These are phyloP conservation scores for Linum trigynum DNA, from an alignment of 345 rosid genomes.

Conservation along the genomic window DNA sequence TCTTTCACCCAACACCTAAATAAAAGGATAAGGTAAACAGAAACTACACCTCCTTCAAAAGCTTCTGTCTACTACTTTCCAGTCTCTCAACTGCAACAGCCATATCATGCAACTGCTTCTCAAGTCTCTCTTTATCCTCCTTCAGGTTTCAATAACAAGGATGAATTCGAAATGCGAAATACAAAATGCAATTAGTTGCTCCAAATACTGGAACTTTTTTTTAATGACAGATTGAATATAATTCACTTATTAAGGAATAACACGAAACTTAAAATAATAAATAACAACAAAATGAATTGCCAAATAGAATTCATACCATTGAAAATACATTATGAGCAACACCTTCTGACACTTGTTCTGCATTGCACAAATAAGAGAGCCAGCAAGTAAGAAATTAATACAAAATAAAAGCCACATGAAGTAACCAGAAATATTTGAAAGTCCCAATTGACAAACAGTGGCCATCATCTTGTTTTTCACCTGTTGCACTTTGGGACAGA, in stretches of 20 bases:
- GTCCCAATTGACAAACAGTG: background rate
- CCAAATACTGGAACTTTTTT: background rate
- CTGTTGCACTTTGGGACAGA: conserved; percentile 38
- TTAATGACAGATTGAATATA: background rate
- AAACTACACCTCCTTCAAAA: conserved; percentile 66
- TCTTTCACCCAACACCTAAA: conserved; percentile 5
- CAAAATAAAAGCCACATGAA: background rate
- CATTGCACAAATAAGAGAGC: conserved; percentile 11
- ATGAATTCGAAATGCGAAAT: too few species aligned
- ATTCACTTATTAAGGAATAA: background rate
- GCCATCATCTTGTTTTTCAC: conserved; percentile 22
- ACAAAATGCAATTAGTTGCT: background rate
- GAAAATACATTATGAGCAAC: conserved; percentile 37
- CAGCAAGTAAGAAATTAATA: background rate
- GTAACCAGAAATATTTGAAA: background rate
- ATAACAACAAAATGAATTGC: too few species aligned
- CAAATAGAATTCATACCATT: conserved; percentile 37
- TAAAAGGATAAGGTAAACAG: conserved; percentile 11
- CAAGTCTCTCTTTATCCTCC: conserved; percentile 82
- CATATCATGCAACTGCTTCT: conserved; percentile 91
- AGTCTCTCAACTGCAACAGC: conserved; percentile 86
- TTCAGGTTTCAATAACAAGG: conserved; percentile 23
- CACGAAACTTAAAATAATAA: background rate
- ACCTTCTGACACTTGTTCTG: conserved; percentile 44
- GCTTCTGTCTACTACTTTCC: conserved; percentile 91